Conservation (phyloP, 1,284 basidiomycete species). For the Trichosporon sp. region DNA sequence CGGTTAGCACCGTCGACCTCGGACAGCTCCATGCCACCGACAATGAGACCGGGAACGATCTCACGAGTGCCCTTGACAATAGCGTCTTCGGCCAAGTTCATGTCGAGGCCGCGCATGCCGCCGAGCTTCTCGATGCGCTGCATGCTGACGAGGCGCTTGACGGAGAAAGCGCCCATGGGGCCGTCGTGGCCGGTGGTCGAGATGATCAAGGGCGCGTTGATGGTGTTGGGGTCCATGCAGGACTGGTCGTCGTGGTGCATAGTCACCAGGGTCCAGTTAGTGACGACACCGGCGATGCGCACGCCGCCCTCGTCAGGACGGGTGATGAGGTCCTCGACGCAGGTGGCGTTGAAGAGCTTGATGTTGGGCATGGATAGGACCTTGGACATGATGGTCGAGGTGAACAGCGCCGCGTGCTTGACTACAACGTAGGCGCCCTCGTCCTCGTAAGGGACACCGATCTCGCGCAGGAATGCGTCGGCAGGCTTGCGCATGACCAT, state of each 20-base stretch:
- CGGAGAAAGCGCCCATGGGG: conserved; percentile 78
- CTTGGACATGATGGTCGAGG: conserved; percentile 68
- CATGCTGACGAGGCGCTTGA: conserved; percentile 71
- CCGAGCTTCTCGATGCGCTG: conserved; percentile 71
- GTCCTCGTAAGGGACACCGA: conserved; percentile 74
- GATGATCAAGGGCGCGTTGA: conserved; percentile 66
- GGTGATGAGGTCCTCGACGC: conserved; percentile 72
- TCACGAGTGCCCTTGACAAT: conserved; percentile 70
- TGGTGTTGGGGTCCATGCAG: conserved; percentile 58
- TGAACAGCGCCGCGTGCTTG: conserved; percentile 75
- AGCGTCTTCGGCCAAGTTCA: conserved; percentile 69
- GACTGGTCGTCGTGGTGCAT: neutral
- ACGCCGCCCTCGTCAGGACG: conserved; percentile 23
- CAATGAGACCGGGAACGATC: conserved; percentile 70
- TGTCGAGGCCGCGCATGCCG: conserved; percentile 64
- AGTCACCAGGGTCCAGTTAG: neutral
- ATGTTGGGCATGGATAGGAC: conserved; percentile 71
- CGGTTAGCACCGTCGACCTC: conserved; percentile 76
- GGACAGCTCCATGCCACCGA: conserved; percentile 48
- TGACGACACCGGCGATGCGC: conserved; percentile 12
- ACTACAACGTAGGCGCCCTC: conserved; percentile 68
- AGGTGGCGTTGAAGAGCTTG: conserved; percentile 59
- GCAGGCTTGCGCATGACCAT: conserved; percentile 84
- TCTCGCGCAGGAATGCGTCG: conserved; percentile 63
- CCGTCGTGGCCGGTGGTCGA: conserved; percentile 59